Conservation (phyloP, 768 basidiomycete genomes). For the Termitomyces heimii region DNA sequence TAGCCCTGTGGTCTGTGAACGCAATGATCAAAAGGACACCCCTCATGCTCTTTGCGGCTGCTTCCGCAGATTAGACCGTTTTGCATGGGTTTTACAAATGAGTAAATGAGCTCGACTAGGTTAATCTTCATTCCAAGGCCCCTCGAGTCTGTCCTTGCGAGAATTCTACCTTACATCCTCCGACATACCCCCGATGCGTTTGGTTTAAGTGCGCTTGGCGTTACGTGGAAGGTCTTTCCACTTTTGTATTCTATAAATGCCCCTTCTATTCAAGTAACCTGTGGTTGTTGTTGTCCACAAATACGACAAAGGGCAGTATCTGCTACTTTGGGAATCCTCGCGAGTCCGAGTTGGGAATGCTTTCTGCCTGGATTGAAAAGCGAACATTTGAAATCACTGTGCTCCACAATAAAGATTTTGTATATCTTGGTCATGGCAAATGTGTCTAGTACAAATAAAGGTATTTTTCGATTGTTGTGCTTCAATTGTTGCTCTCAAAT, state of each 20-base stretch:
- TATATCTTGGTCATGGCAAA: no score
- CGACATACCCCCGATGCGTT: neutral
- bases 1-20: neutral
- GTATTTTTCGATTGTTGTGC: neutral
- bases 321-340: neutral
- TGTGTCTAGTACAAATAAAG: no score
- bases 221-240: neutral
- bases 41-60: neutral
- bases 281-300: no score
- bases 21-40: neutral
- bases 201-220: neutral
- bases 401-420: no score
- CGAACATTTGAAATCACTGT: no score
- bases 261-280: neutral
- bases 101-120: no score
- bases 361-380: no score
- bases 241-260: neutral
- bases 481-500: neutral
- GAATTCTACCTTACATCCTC: no score
- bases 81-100: no score
- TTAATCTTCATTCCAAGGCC: neutral
- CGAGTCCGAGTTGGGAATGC: no score
- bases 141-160: neutral
- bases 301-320: neutral
- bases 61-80: no score